Base-by-base conservation (phyloP, 2,329 filamentous ascomycete species). In the Fusarium sp. region DNA sequence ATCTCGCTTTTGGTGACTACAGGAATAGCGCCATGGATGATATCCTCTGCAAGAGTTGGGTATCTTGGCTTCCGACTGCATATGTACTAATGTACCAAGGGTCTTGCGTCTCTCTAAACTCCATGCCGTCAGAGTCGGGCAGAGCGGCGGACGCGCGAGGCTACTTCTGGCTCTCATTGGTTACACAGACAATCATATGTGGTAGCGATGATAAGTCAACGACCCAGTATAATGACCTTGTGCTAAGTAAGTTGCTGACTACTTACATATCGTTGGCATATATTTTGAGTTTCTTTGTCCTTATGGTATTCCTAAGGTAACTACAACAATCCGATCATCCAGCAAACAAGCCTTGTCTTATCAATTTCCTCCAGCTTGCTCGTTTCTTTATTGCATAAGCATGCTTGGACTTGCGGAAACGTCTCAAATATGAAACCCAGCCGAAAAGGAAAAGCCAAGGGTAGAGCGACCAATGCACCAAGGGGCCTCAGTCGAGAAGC, bases 11-110 rank as follows among this genome's bases (percentile, higher is more conserved):
- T 36, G 28, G 28, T 10, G 28, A 31, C 28, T 11, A 31, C 10
- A 18, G 20, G 20, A 42, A 42, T 42, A 42, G 39, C 22, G 13
- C 39, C 39, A 20, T 42, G 20, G 40, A 42, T 24, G 44, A 36
- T 18, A 48, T 58, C 33, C 39, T 42, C 28, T 20, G 39, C 42
- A 58, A 63, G 40, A 46, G 36, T 28, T 46, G 34, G 44, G 49
- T 15, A 36, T 44, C 22, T 15, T 17, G 50, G 38, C 36, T 36
- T 40, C 40, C 9, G 18, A 20, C 38, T 55, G 48, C 34, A 43
- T 36, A 44, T 44, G 28, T 31, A 31, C 51, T 50, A 15, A 68
- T 68, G 53, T 52, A 59, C 40, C 31, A 56, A 68, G 46, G 66
- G 50, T 66, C 55, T 44, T 33, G 14, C 31, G 48, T 46, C 42